phyloP scores from a whole-genome alignment of 2,329 filamentous ascomycete species.

The Blumeriella jaapii region DNA sequence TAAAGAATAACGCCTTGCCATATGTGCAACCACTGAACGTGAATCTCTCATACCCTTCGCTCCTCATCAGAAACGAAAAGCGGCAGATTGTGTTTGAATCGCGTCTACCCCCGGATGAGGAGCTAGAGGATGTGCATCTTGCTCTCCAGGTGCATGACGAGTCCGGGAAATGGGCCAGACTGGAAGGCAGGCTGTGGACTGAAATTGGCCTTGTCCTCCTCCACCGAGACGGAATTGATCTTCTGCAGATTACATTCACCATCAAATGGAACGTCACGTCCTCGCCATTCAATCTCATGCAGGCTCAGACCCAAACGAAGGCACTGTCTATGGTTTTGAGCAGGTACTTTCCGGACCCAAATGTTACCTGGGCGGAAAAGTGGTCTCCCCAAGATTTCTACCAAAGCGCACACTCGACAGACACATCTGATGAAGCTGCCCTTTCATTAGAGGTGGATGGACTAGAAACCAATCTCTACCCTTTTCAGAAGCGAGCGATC shows the following conservation, averaged over 20 bases:
- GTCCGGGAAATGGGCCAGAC: conserved; percentile 14
- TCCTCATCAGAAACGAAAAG: conserved; percentile 16
- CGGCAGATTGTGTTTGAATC: conserved; percentile 10
- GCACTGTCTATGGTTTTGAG: conserved; percentile 20
- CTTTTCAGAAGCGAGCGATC: conserved; percentile 60
- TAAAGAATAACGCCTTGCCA: conserved; percentile 12
- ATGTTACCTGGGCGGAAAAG: conserved; percentile 8
- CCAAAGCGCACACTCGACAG: conserved; percentile 52
- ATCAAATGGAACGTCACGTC: conserved; percentile 25
- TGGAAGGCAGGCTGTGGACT: conserved; percentile 22
- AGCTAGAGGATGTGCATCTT: conserved; percentile 17
- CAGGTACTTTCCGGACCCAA: conserved; percentile 22
- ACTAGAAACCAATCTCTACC: conserved; percentile 46
- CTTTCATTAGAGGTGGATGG: conserved; percentile 32
- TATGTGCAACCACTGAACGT: conserved; percentile 12
- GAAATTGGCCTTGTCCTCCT: conserved; percentile 18
- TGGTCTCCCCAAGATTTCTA: conserved; percentile 53
- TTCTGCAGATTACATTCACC: conserved; percentile 18
- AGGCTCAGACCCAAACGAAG: conserved; percentile 10
- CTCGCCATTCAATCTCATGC: conserved; percentile 15
- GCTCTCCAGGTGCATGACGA: conserved; percentile 17
- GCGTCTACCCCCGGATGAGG: conserved; percentile 11
- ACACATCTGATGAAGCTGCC: conserved; percentile 31
- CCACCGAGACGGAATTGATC: conserved; percentile 13
- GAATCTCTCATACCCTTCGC: too few species aligned